These are phyloP conservation scores for Pleurotus platypus DNA, from an alignment of 768 basidiomycete genomes.

Conservation along the genomic window DNA sequence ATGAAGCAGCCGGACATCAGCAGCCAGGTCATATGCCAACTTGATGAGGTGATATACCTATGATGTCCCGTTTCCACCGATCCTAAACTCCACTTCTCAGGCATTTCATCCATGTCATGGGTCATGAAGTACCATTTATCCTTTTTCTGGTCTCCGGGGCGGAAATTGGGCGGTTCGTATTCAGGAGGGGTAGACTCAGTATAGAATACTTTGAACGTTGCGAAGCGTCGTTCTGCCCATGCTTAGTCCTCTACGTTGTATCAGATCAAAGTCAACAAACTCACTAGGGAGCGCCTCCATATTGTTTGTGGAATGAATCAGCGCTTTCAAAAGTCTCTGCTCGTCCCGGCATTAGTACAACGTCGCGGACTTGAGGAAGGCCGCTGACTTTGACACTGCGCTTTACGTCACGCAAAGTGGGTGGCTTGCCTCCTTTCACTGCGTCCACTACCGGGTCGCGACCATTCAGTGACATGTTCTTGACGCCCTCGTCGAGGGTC, in stretches of 20 bases:
- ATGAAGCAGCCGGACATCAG: neutral
- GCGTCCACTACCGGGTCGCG: conserved; percentile 61
- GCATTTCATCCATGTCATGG: conserved; percentile 65
- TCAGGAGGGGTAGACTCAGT: conserved; percentile 74
- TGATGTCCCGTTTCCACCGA: conserved; percentile 71
- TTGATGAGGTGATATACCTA: conserved; percentile 37
- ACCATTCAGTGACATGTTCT: conserved; percentile 43
- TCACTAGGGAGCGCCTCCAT: conserved; percentile 79
- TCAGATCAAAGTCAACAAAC: conserved; percentile 17
- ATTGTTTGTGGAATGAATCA: conserved; percentile 74
- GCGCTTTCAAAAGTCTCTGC: conserved; percentile 71
- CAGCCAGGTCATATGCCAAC: too few species aligned
- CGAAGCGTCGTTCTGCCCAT: conserved; percentile 66
- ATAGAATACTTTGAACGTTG: conserved; percentile 88
- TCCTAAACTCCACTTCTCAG: conserved; percentile 71
- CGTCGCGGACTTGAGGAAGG: neutral
- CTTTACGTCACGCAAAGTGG: conserved; percentile 80
- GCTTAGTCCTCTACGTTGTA: neutral
- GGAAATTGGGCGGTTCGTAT: conserved; percentile 83
- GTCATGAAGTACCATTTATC: conserved; percentile 84
- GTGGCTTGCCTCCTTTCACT: conserved; percentile 53
- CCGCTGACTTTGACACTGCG: conserved; percentile 61
- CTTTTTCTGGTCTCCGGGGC: conserved; percentile 63
- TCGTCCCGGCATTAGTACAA: too few species aligned
- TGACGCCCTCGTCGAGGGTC: conserved; percentile 61